phyloP scores from a whole-genome alignment of 2,329 filamentous ascomycete genomes.

The Gaeumannomyces sp. region DNA sequence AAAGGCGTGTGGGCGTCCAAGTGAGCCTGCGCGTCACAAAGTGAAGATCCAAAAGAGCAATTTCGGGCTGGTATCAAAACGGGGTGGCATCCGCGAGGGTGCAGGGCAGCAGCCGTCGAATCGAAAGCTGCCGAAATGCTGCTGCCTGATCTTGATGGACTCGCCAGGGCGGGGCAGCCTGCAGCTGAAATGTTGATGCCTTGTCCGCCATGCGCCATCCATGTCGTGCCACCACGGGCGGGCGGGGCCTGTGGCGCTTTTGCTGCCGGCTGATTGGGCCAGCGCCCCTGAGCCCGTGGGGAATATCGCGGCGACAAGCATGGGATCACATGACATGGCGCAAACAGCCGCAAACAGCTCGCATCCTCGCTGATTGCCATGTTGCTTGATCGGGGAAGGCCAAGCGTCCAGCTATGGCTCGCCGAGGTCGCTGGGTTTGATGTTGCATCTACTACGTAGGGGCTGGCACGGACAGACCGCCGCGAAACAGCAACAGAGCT shows the following conservation, averaged over 20 bases:
- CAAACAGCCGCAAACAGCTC: background rate
- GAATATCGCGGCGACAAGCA: too few species aligned
- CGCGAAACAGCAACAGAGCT: too few species aligned
- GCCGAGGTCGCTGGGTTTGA: background rate
- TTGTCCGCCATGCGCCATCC: background rate
- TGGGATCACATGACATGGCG: background rate
- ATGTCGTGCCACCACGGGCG: background rate
- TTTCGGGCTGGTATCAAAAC: background rate
- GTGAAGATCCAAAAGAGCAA: background rate
- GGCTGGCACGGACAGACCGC: too few species aligned
- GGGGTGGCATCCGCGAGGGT: background rate
- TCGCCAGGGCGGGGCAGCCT: background rate
- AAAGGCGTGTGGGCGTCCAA: background rate
- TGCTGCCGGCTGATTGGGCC: background rate
- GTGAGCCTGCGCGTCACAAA: too few species aligned
- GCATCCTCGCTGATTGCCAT: background rate
- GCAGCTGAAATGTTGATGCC: background rate
- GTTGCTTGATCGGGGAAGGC: too few species aligned
- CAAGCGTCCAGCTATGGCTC: background rate
- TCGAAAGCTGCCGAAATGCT: background rate
- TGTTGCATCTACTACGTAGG: too few species aligned
- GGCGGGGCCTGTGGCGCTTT: background rate
- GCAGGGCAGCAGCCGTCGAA: background rate
- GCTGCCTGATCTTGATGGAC: background rate
- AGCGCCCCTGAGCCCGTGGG: too few species aligned